A percentile compares a stretch with the other conserved stretches of the same genome.
phyloP scores from a whole-genome alignment of 1,284 basidiomycete genomes.

The Volvariella surrecta region DNA sequence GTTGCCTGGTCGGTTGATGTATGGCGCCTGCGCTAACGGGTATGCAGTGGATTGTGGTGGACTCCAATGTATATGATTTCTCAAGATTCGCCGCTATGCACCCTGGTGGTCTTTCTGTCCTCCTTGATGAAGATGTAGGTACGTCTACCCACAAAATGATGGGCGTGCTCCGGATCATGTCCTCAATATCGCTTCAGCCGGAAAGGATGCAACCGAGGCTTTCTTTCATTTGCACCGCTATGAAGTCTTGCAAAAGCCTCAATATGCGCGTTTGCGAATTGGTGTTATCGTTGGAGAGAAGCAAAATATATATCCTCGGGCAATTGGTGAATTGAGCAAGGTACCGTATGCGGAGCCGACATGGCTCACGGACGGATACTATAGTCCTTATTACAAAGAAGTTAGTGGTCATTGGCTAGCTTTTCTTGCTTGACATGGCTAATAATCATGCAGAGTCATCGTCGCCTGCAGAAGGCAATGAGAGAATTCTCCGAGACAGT shows the following conservation, averaged over 20 bases:
- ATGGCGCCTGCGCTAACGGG: too few species aligned
- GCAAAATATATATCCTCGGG: conserved; percentile 35
- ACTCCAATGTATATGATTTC: conserved; percentile 77
- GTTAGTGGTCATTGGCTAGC: conserved; percentile 18
- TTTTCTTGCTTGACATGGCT: background rate
- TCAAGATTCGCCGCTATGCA: conserved; percentile 74
- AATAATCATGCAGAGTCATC: conserved; percentile 30
- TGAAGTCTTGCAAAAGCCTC: conserved; percentile 65
- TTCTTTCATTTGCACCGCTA: conserved; percentile 75
- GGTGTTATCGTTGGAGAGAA: conserved; percentile 55
- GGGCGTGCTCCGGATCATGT: too few species aligned
- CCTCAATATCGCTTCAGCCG: too few species aligned
- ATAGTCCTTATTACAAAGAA: conserved; percentile 69
- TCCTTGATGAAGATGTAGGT: conserved; percentile 71
- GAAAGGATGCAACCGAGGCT: conserved; percentile 66
- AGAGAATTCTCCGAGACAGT: conserved; percentile 43
- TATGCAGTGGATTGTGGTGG: conserved; percentile 75
- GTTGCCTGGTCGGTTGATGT: too few species aligned
- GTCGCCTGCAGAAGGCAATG: conserved; percentile 36
- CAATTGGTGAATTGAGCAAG: conserved; percentile 43
- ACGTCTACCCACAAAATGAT: too few species aligned
- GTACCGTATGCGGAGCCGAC: conserved; percentile 77
- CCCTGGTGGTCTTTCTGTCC: conserved; percentile 75
- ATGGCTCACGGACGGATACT: conserved; percentile 61
- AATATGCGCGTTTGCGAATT: conserved; percentile 59